phyloP scores from a whole-genome alignment of 106 monocot genomes.

The Cymbidium sinense region DNA sequence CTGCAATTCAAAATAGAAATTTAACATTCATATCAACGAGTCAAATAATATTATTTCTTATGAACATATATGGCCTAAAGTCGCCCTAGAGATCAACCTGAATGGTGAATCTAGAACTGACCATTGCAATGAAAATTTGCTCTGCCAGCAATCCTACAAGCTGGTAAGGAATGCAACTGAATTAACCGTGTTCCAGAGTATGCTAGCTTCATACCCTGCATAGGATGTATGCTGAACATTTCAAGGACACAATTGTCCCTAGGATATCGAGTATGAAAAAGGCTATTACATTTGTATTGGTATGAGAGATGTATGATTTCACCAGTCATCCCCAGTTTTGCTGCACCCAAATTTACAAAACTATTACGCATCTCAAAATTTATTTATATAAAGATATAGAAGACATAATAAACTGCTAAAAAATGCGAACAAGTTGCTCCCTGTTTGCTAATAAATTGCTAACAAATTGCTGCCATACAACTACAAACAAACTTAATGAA shows the following conservation, averaged over 20 bases:
- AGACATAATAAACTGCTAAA: not conserved
- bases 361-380: conserved; percentile 29
- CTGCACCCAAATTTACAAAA: conserved; percentile 74
- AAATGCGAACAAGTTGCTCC: not conserved
- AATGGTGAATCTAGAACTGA: conserved; percentile 56
- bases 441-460: not conserved
- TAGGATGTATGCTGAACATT: conserved; percentile 27
- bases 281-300: conserved; percentile 35
- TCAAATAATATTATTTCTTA: not conserved
- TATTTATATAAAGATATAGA: not conserved
- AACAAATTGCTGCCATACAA: not conserved
- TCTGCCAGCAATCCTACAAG: conserved; percentile 33
- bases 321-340: conserved; percentile 42
- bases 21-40: not conserved
- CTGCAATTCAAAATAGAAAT: not conserved
- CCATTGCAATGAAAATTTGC: conserved; percentile 62
- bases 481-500: not conserved
- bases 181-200: conserved; percentile 41
- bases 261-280: conserved; percentile 32
- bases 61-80: not conserved
- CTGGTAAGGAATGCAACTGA: conserved; percentile 29
- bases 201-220: conserved; percentile 38
- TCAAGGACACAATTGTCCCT: conserved; percentile 32
- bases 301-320: conserved; percentile 42
- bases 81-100: conserved; percentile 24